Evolutionary conservation across 768 basidiomycete species (phyloP).

Genomic region (Pholiota conissans): DNA sequence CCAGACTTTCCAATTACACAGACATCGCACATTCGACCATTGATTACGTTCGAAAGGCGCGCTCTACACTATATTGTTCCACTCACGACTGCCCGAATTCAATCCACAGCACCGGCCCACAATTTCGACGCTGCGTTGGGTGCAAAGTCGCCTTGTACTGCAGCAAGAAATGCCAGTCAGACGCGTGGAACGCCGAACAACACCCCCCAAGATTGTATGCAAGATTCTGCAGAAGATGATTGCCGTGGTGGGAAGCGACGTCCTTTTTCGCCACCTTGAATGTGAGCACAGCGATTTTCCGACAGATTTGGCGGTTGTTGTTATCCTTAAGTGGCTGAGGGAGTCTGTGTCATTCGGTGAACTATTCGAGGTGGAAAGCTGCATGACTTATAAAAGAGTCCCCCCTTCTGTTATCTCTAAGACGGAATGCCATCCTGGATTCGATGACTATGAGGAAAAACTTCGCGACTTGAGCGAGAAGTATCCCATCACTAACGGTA

Average conservation of each 20-base stretch:
- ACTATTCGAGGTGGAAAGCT: no score
- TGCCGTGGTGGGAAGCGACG: not conserved
- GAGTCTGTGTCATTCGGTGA: no score
- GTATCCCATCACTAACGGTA: no score
- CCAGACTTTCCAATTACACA: not conserved
- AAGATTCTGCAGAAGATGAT: not conserved
- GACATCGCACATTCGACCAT: not conserved
- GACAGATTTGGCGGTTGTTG: no score
- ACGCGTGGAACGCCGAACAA: not conserved
- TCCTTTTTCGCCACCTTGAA: not conserved
- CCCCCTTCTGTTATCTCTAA: no score
- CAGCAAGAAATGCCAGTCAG: conserved; percentile 3
- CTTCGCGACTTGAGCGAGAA: no score
- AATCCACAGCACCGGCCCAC: conserved; percentile 1
- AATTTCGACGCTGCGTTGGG: conserved; percentile 4
- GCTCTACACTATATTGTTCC: not conserved
- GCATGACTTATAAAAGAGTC: no score
- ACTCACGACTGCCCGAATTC: not conserved
- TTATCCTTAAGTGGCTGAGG: no score
- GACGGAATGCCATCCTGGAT: no score
- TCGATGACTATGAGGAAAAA: no score
- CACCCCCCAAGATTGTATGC: conserved; percentile 4
- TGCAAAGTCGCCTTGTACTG: conserved; percentile 3
- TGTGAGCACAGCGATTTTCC: no score
- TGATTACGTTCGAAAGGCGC: not conserved